phyloP scores from a whole-genome alignment of 2,329 filamentous ascomycete species.

The Apiospora saccharicola region DNA sequence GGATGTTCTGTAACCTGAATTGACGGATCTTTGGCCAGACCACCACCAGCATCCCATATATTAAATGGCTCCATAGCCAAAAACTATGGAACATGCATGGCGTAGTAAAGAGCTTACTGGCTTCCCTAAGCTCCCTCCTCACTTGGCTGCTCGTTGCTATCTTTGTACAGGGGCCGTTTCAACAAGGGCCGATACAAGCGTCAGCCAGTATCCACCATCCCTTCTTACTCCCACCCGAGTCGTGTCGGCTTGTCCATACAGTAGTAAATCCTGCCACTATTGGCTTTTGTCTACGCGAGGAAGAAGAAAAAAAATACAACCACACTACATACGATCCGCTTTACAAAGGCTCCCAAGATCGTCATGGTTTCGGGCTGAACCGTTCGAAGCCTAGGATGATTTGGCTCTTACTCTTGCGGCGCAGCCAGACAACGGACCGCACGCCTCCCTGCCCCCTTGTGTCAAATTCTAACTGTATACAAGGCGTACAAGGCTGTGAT shows the following conservation, averaged over 20 bases:
- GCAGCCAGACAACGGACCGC: slow-evolving; percentile 18
- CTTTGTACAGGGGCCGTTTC: slow-evolving; percentile 20
- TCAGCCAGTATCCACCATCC: slow-evolving; percentile 19
- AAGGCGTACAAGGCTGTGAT: slow-evolving; percentile 15
- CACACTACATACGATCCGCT: not conserved
- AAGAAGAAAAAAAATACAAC: not conserved
- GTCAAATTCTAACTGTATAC: slow-evolving; percentile 9
- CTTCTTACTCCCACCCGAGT: slow-evolving; percentile 16
- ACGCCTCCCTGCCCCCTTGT: slow-evolving; percentile 6
- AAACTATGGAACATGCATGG: slow-evolving; percentile 15
- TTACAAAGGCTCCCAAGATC: not conserved
- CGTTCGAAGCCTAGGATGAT: not conserved
- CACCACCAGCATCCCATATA: slow-evolving; percentile 16
- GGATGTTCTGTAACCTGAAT: slow-evolving; percentile 23
- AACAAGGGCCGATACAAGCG: slow-evolving; percentile 22
- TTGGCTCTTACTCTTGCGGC: slow-evolving; percentile 9
- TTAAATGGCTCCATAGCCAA: slow-evolving; percentile 18
- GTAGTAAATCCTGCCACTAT: slow-evolving; percentile 1
- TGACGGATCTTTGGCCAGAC: slow-evolving; percentile 23
- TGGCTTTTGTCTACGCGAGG: not conserved
- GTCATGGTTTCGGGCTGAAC: slow-evolving; percentile 21
- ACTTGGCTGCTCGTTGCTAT: slow-evolving; percentile 20
- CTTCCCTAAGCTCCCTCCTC: slow-evolving; percentile 1
- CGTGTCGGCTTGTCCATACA: slow-evolving; percentile 12
- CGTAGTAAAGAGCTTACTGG: slow-evolving; percentile 18